Conservation (phyloP, 495 filamentous ascomycete genomes). For the Hamigera avellanea region DNA sequence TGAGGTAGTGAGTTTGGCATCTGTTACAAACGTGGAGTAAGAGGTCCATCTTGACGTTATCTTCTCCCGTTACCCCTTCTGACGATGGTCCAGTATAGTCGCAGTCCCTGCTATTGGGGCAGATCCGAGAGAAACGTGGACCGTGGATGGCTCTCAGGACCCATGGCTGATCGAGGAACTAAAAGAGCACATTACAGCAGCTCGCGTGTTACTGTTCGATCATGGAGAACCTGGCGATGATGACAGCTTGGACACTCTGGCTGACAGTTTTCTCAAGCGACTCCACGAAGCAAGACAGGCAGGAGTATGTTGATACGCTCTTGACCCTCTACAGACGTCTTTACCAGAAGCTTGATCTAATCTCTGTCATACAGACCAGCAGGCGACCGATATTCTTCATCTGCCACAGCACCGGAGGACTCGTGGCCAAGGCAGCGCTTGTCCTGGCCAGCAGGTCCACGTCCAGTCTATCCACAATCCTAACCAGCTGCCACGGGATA, state of each 20-base stretch:
- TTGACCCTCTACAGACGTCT: not conserved
- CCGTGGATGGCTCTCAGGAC: constrained; percentile 7
- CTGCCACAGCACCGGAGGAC: constrained; percentile 53
- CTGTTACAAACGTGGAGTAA: constrained; percentile 27
- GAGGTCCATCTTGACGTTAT: too few species aligned
- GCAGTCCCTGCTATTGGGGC: constrained; percentile 33
- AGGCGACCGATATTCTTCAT: constrained; percentile 49
- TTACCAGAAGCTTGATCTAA: not conserved
- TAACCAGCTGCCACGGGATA: constrained; percentile 48
- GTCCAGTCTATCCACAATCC: constrained; percentile 27
- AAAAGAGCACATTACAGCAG: constrained; percentile 19
- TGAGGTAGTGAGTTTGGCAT: too few species aligned
- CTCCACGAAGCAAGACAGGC: constrained; percentile 25
- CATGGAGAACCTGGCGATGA: constrained; percentile 38
- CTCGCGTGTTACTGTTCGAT: constrained; percentile 43
- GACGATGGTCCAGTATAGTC: constrained; percentile 27
- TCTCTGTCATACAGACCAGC: constrained; percentile 6
- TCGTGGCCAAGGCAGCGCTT: constrained; percentile 49
- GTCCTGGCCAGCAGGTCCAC: constrained; percentile 31
- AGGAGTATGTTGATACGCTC: constrained; percentile 5
- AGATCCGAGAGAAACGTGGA: constrained; percentile 27
- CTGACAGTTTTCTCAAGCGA: constrained; percentile 36
- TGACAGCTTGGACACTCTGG: constrained; percentile 36
- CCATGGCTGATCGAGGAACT: constrained; percentile 19
- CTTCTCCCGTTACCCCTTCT: too few species aligned